These are phyloP conservation scores for Fusarium denticulatum DNA, from an alignment of 2,329 filamentous ascomycete genomes.

Conservation along the genomic window DNA sequence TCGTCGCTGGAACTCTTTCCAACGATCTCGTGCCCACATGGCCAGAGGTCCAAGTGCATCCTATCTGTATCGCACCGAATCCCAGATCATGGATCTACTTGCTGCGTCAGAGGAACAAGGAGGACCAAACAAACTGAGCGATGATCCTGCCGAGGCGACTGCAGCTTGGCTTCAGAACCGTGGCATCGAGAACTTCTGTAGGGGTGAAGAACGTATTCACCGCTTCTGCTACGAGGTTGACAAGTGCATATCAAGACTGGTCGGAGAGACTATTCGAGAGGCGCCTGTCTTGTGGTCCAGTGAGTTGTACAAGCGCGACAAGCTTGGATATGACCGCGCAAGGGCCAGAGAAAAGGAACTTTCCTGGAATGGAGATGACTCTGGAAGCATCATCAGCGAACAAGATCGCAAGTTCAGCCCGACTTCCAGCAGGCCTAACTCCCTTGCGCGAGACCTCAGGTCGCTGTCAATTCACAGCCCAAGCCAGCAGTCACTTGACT, in stretches of 20 bases:
- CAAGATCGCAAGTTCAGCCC: conserved; percentile 60
- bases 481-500: conserved; percentile 77
- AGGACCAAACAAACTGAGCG: conserved; percentile 93
- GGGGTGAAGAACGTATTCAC: conserved; percentile 93
- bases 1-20: conserved; percentile 63
- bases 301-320: conserved; percentile 84
- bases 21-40: conserved; percentile 59
- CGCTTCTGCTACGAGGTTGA: conserved; percentile 92
- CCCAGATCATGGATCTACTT: conserved; percentile 86
- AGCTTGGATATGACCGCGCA: conserved; percentile 65
- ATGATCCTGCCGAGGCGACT: conserved; percentile 90
- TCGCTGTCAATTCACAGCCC: conserved; percentile 68
- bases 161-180: conserved; percentile 82
- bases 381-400: conserved; percentile 65
- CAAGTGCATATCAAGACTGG: conserved; percentile 83
- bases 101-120: conserved; percentile 85
- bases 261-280: conserved; percentile 84
- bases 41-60: conserved; percentile 61
- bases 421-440: conserved; percentile 55
- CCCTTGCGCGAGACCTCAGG: conserved; percentile 66
- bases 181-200: conserved; percentile 91
- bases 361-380: conserved; percentile 59
- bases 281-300: conserved; percentile 93
- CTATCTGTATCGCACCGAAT: conserved; percentile 82
- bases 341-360: conserved; percentile 58